A percentile compares a stretch with the other conserved stretches of the same genome.
Conservation (phyloP, 371 early-diverging fungal genomes). For the Lichtheimia ramosa region DNA sequence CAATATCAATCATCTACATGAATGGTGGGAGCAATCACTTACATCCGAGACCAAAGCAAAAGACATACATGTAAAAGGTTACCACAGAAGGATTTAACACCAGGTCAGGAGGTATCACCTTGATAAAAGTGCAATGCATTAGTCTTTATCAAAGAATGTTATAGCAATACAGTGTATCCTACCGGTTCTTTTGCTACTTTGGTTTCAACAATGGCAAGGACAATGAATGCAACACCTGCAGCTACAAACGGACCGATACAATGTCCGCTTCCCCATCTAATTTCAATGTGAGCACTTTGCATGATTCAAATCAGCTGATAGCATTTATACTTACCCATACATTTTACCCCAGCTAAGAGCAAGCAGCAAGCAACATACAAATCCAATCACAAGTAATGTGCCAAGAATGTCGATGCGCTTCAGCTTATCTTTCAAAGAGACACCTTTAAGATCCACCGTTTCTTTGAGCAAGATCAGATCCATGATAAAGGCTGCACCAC, state of each 20-base stretch:
- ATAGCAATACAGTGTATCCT: not conserved
- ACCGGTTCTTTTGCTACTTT: conserved; percentile 16
- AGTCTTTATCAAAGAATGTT: conserved; percentile 8
- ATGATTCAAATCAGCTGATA: not conserved
- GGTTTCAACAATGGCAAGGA: conserved; percentile 11
- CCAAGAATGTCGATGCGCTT: conserved; percentile 64
- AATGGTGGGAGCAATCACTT: conserved; percentile 19
- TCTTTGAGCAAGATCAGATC: conserved; percentile 52
- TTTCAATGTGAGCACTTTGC: not conserved
- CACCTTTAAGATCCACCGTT: conserved; percentile 32
- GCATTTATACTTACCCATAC: not conserved
- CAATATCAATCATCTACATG: not conserved
- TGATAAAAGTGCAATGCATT: not conserved
- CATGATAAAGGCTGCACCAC: conserved; percentile 53
- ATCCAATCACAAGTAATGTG: conserved; percentile 15
- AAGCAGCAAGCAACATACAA: conserved; percentile 44
- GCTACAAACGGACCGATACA: conserved; percentile 16
- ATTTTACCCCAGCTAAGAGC: conserved; percentile 53
- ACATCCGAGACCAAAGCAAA: conserved; percentile 64
- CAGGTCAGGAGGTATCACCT: conserved; percentile 17
- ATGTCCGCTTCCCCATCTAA: conserved; percentile 11
- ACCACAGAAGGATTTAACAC: conserved; percentile 8
- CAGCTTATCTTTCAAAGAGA: conserved; percentile 50
- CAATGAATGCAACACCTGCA: conserved; percentile 12
- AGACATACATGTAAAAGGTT: conserved; percentile 18